These are phyloP conservation scores for Epichloe coenophiala DNA, from an alignment of 2,329 filamentous ascomycete species.

Conservation along the genomic window DNA sequence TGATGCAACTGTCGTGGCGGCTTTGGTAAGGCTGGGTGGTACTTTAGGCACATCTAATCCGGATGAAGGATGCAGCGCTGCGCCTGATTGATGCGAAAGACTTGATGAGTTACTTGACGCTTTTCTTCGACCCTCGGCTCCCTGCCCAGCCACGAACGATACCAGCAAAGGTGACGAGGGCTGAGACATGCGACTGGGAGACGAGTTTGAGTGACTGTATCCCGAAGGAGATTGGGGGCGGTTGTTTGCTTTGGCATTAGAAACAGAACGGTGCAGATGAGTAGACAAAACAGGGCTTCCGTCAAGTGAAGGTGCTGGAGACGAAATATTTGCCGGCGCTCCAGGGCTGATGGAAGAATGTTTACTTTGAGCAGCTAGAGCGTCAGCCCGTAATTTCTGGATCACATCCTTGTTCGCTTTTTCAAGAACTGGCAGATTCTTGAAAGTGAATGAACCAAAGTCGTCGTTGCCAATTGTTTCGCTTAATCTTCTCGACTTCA, in stretches of 20 bases:
- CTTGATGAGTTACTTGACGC: conserved; percentile 81
- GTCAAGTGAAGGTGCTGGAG: conserved; percentile 60
- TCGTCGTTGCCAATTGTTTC: conserved; percentile 83
- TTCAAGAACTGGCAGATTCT: conserved; percentile 89
- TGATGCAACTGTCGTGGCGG: conserved; percentile 38
- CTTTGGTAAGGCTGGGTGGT: conserved; percentile 45
- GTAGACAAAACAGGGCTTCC: conserved; percentile 73
- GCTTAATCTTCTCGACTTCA: conserved; percentile 74
- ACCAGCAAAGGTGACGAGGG: conserved; percentile 70
- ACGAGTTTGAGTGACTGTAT: conserved; percentile 67
- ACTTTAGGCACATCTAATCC: conserved; percentile 60
- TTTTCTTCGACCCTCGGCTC: conserved; percentile 68
- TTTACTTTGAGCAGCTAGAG: conserved; percentile 56
- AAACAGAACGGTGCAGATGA: conserved; percentile 69
- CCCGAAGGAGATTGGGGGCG: conserved; percentile 79
- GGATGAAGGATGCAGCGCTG: conserved; percentile 54
- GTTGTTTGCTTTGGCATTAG: conserved; percentile 64
- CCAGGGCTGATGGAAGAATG: conserved; percentile 31
- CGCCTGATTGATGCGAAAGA: conserved; percentile 61
- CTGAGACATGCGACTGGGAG: conserved; percentile 67
- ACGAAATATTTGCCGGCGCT: conserved; percentile 29
- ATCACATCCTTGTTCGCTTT: conserved; percentile 99
- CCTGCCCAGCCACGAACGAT: conserved; percentile 79
- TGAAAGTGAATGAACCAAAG: conserved; percentile 93
- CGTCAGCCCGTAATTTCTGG: conserved; percentile 85